Base-by-base conservation (phyloP, 129 eudicot species). In the Arctium minus region DNA sequence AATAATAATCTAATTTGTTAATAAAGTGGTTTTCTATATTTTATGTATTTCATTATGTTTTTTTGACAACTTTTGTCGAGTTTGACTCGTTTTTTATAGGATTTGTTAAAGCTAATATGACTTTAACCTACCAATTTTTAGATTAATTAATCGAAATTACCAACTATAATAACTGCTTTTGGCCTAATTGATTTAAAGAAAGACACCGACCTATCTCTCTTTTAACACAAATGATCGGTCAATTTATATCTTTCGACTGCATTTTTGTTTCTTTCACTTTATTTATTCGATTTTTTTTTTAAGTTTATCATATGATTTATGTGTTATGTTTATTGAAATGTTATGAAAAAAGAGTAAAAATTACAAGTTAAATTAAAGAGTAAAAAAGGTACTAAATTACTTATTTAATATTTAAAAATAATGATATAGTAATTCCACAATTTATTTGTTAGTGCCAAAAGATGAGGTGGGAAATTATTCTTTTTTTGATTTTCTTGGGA, bases 391-490 rank as follows among this genome's bases (percentile, higher is more conserved):
- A 33, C 36, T 1, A 33, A 2, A 2, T 2, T 33, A 33, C 36
- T 33, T 33, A 2, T 33, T 33, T 56, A 56, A 56, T 56, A 15
- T 15, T 53, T 56, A 15, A 15, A 15, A 56, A n/a, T 7, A 11
- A 50, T 35, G 30, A 36, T 77, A 72, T 44, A 31, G 73, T 36
- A 7, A 76, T 68, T 83, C 35, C 70, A 40, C 42, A 40, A 44
- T 30, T 50, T 31, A 77, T 37, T 78, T 56, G 48, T 72, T 53
- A 71, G 48, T 83, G 79, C 50, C 36, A 72, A 8, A 40, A 78
- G 76, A 39, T 78, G 80, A 73, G 71, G 82, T 84, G 87, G 73
- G 42, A 70, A 7, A 38, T 70, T 76, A 70, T 83, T 70, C 72
- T 72, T 50, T 42, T 22, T 53, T 37, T 17, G 27, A 50, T 83